A percentile compares a stretch with the other conserved stretches of the same genome.
phyloP scores from a whole-genome alignment of 208 protist genomes.

The Leishmania guyanensis region DNA sequence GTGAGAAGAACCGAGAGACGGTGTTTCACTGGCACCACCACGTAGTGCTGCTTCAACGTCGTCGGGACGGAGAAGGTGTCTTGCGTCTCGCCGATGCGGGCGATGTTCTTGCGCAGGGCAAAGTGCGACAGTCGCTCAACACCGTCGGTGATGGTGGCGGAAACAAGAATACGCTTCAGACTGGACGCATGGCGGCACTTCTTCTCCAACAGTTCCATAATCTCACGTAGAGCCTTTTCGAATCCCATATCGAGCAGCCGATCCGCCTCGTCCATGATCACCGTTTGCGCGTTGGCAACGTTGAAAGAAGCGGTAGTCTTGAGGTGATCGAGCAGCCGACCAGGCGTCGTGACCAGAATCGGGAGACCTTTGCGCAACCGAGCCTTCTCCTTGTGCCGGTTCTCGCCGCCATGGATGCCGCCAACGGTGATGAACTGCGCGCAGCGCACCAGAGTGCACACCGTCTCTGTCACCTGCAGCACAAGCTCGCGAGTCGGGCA shows the following conservation, averaged over 20 bases:
- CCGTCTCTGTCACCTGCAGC: conserved; percentile 80
- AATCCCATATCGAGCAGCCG: conserved; percentile 99
- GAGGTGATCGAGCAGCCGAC: conserved; percentile 90
- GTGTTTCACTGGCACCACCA: conserved; percentile 74
- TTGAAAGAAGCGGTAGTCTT: conserved; percentile 74
- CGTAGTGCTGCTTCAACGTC: conserved; percentile 77
- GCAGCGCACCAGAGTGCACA: conserved; percentile 70
- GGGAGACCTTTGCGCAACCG: conserved; percentile 82
- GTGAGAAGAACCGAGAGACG: conserved; percentile 95
- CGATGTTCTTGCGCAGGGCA: conserved; percentile 71
- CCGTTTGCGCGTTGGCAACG: conserved; percentile 69
- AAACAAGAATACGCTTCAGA: conserved; percentile 97
- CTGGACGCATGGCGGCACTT: conserved; percentile 82
- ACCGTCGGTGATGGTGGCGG: conserved; percentile 93
- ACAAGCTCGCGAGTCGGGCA: conserved; percentile 89
- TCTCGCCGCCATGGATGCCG: conserved; percentile 73
- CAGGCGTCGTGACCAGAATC: conserved; percentile 85
- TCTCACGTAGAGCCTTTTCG: conserved; percentile 96
- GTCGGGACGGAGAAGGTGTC: conserved; percentile 80
- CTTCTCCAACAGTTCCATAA: conserved; percentile 90
- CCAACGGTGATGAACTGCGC: conserved; percentile 88
- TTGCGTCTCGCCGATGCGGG: conserved; percentile 61
- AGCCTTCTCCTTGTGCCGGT: conserved; percentile 90
- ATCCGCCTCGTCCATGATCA: conserved; percentile 98
- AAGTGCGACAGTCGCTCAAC: conserved; percentile 91